Evolutionary conservation across 768 basidiomycete genomes (phyloP).

Genomic region (Pleurotus sapidus): DNA sequence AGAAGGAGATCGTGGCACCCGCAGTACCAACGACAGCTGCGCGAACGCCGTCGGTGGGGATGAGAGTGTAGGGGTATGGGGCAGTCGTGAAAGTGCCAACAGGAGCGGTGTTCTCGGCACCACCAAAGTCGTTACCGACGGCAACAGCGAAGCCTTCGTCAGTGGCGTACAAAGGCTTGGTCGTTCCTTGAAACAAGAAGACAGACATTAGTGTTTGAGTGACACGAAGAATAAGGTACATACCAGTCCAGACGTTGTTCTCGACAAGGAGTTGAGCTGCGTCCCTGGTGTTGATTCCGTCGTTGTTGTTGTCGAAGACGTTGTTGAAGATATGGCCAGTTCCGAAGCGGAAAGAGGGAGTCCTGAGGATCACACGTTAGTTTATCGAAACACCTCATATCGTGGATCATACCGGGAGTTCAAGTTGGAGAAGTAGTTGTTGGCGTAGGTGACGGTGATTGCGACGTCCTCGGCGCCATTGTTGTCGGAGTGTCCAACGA

Average conservation of each 20-base stretch:
- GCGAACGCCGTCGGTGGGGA: slow-evolving; percentile 22
- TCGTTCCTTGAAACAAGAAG: slow-evolving; percentile 16
- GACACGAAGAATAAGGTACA: not conserved
- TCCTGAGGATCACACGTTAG: slow-evolving; percentile 18
- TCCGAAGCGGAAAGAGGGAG: slow-evolving; percentile 44
- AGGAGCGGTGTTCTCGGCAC: slow-evolving; percentile 28
- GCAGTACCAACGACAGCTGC: slow-evolving; percentile 25
- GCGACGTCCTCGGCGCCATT: slow-evolving; percentile 30
- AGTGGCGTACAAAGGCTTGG: slow-evolving; percentile 39
- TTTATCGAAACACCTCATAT: no score
- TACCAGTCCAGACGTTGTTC: slow-evolving; percentile 43
- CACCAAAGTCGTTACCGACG: slow-evolving; percentile 33
- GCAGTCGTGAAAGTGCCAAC: slow-evolving; percentile 29
- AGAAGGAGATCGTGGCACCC: slow-evolving; percentile 28
- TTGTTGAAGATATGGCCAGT: slow-evolving; percentile 47
- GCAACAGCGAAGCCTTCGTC: slow-evolving; percentile 37
- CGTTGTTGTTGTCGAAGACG: slow-evolving; percentile 38
- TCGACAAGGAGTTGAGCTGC: slow-evolving; percentile 42
- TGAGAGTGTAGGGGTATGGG: slow-evolving; percentile 31
- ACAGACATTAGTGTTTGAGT: not conserved
- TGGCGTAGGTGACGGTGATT: slow-evolving; percentile 21
- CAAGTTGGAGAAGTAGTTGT: slow-evolving; percentile 1
- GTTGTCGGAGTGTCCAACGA: slow-evolving; percentile 42
- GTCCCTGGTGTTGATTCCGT: not conserved
- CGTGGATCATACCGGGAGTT: not conserved